phyloP scores from a whole-genome alignment of 2,329 filamentous ascomycete genomes.

The Botryotinia narcissicola region DNA sequence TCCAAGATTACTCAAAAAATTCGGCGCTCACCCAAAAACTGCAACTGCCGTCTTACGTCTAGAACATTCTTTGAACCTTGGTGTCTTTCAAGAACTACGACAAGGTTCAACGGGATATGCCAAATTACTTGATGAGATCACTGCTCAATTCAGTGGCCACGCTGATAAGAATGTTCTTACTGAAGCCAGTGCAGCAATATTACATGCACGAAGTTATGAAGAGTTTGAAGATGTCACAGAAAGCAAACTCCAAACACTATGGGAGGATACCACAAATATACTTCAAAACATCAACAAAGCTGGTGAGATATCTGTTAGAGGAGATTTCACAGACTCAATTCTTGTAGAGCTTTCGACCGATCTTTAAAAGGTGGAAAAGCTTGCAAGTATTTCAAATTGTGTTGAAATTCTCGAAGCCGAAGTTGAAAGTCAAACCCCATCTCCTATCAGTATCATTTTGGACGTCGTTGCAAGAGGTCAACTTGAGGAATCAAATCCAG shows the following conservation, averaged over 20 bases:
- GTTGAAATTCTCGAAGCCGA: conserved; percentile 69
- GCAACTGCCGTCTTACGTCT: conserved; percentile 82
- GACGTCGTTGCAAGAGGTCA: conserved; percentile 72
- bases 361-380: conserved; percentile 74
- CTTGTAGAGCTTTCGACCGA: conserved; percentile 71
- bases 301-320: conserved; percentile 68
- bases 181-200: conserved; percentile 77
- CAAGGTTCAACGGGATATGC: conserved; percentile 81
- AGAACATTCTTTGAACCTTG: conserved; percentile 81
- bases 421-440: conserved; percentile 45
- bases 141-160: conserved; percentile 91
- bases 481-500: conserved; percentile 62
- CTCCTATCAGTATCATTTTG: conserved; percentile 67
- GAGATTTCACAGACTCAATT: conserved; percentile 62
- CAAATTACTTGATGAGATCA: conserved; percentile 83
- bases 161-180: conserved; percentile 80
- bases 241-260: conserved; percentile 74
- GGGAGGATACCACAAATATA: conserved; percentile 78
- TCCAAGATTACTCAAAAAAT: conserved; percentile 86
- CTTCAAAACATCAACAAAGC: conserved; percentile 63
- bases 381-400: conserved; percentile 77
- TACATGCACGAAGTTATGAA: conserved; percentile 82
- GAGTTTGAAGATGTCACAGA: conserved; percentile 86
- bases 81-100: conserved; percentile 82
- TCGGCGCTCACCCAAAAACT: conserved; percentile 82